Conservation (phyloP, 352 stramenopile species). For the Phytophthora cryptogea region DNA sequence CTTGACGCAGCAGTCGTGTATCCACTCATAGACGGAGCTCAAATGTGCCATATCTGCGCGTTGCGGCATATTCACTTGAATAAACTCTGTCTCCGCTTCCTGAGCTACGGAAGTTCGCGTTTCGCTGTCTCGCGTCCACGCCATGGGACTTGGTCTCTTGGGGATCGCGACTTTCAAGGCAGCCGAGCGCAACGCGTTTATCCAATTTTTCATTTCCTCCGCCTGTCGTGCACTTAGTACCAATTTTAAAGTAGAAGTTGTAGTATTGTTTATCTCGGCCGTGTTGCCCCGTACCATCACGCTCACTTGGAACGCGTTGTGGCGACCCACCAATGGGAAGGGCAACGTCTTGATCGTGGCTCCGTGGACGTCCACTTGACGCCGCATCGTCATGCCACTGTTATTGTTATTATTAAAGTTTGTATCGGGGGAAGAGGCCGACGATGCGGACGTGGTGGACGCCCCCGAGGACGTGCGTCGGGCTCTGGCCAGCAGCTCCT, state of each 20-base stretch:
- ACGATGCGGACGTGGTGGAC: slow-evolving; percentile 16
- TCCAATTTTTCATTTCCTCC: slow-evolving; percentile 55
- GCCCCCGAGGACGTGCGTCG: slow-evolving; percentile 15
- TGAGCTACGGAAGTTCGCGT: not conserved
- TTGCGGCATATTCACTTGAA: slow-evolving; percentile 38
- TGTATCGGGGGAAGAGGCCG: not conserved
- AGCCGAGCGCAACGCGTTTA: slow-evolving; percentile 35
- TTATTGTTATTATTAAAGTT: slow-evolving; percentile 1
- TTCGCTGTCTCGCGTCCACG: slow-evolving; percentile 21
- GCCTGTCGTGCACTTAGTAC: slow-evolving; percentile 53
- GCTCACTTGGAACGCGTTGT: slow-evolving; percentile 63
- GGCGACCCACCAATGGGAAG: slow-evolving; percentile 50
- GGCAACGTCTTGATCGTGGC: slow-evolving; percentile 47
- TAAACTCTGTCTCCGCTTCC: slow-evolving; percentile 34
- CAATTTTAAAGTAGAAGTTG: slow-evolving; percentile 24
- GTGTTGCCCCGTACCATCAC: not conserved
- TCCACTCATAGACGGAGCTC: slow-evolving; percentile 59
- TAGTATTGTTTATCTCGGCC: not conserved
- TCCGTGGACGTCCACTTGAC: slow-evolving; percentile 46
- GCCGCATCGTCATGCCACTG: slow-evolving; percentile 55
- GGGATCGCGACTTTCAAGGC: slow-evolving; percentile 21
- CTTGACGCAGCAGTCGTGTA: slow-evolving; percentile 55
- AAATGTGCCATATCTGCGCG: slow-evolving; percentile 43
- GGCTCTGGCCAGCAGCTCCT: slow-evolving; percentile 13
- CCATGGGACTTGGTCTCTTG: slow-evolving; percentile 13